Evolutionary conservation across 2,329 filamentous ascomycete species (phyloP), one percentile per base, ranked within the genome.

Genomic region (Curvularia spicifera): DNA sequence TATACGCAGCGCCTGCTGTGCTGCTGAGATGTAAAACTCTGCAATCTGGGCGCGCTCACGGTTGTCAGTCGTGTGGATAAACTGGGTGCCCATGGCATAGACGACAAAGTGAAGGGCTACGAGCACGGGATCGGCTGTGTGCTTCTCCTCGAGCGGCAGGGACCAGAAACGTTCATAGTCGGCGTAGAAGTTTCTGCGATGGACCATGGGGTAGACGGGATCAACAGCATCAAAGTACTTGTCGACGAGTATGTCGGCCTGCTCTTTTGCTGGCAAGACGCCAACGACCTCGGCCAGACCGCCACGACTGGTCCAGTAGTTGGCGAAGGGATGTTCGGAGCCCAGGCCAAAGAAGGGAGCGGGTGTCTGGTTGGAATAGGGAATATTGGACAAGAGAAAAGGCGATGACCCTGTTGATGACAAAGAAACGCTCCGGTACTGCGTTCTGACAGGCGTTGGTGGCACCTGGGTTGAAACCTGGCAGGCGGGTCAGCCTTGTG

Each of bases 281-380:
- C 85, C 87, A 43, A 93, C 87, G 6, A 93, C 89, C 76, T 94
- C 91, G 8, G 86, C 82, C 18, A 94, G 78, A 0, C 90, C 90
- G 47, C 91, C 90, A 60, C 88, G 85, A 69, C 88, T 91, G 2
- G 90, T 93, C 91, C 91, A 94, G 76, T 93, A 93, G 71, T 93
- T 93, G 69, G 89, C 87, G 71, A 93, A 93, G 0, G 89, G 90
- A 71, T 92, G 89, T 71, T 91, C 89, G 0, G 88, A 87, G 13
- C 89, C 90, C 62, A 92, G 87, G n/a, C 90, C 90, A 71, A 93
- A 93, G 54, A 93, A 89, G 64, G 91, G 91, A 54, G 88, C 91
- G 1, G 88, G 87, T 6, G 87, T 87, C 9, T 88, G 85, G 42
- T 85, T 82, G 0, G 89, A 89, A 71, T 89, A 90, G 0, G 90